Conservation (phyloP, 805 yeast species). For the Cephaloascus fragrans region DNA sequence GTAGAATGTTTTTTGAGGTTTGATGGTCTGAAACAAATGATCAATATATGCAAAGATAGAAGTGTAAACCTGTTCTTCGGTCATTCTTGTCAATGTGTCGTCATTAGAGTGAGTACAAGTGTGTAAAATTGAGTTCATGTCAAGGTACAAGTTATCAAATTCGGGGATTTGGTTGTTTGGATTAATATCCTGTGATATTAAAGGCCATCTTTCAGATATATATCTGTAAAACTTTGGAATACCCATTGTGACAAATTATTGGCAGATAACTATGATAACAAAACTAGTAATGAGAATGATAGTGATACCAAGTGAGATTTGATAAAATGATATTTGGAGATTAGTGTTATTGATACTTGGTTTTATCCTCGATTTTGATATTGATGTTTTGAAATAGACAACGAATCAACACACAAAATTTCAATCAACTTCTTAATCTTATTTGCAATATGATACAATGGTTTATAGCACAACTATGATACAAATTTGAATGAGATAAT, state of each 20-base stretch:
- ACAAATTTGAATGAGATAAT: no score
- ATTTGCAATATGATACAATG: no score
- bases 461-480: no score
- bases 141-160: slow-evolving; percentile 89
- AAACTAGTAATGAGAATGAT: no score
- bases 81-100: slow-evolving; percentile 49
- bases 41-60: slow-evolving; percentile 93
- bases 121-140: slow-evolving; percentile 95
- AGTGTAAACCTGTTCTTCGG: slow-evolving; percentile 87
- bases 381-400: no score
- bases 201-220: slow-evolving; percentile 98
- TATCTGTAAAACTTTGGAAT: slow-evolving; percentile 95
- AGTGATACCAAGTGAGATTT: no score
- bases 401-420: no score
- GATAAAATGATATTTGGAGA: no score
- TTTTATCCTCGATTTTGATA: no score
- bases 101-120: slow-evolving; percentile 84
- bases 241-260: slow-evolving; percentile 51
- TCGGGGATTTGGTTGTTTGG: slow-evolving; percentile 81
- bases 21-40: slow-evolving; percentile 79
- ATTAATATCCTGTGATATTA: slow-evolving; percentile 71
- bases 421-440: no score
- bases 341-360: no score
- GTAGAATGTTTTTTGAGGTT: slow-evolving; percentile 77
- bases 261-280: no score